Base-by-base conservation (phyloP, 352 stramenopile species). In the Phytophthora boehmeriae region DNA sequence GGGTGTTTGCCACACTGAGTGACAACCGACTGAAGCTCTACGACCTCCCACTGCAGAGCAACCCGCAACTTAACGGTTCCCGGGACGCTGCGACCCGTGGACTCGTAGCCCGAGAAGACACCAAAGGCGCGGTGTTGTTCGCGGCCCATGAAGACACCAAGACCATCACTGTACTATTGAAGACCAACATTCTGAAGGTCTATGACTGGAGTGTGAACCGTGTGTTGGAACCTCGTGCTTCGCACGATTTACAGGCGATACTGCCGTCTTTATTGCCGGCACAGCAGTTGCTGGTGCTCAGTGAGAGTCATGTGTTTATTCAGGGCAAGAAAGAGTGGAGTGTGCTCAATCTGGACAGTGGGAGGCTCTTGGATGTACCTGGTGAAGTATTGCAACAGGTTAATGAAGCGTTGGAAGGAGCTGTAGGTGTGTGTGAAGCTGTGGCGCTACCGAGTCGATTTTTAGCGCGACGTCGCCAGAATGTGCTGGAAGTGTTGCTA, bases 121-220 rank as follows among this genome's bases (percentile, higher is more conserved):
- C 80, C 16, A 94, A 90, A 52, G 67, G 71, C 14, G 78, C 82
- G 2, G 41, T 74, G 44, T 53, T 88, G 16, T 78, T 92, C 8
- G 71, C 80, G 0, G 78, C 62, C 16, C 73, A 90, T 36, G 83
- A 95, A 53, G 42, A 61, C n/a, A 66, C 71, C 9, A 82, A 83
- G 25, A 75, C 80, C 13, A 46, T 93, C 4, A 74, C 62, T 51
- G 69, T 73, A 16, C 38, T 92, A 22, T 73, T 83, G 14, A 92
- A 95, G 72, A 76, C 73, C 46, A 75, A 83, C 36, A 69, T 52
- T n/a, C 55, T 95, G 11, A 80, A 80, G 41, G 75, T 92, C 27
- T 91, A 80, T 54, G 83, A 95, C 71, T 93, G 86, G 83, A 93
- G 75, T 1, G 70, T 73, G 23, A 84, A 79, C 46, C 56, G 71